Percentiles rank a stretch among this genome's conserved stretches.
Conservation (phyloP, 139 green algal genomes). For the Mychonastes homosphaera region DNA sequence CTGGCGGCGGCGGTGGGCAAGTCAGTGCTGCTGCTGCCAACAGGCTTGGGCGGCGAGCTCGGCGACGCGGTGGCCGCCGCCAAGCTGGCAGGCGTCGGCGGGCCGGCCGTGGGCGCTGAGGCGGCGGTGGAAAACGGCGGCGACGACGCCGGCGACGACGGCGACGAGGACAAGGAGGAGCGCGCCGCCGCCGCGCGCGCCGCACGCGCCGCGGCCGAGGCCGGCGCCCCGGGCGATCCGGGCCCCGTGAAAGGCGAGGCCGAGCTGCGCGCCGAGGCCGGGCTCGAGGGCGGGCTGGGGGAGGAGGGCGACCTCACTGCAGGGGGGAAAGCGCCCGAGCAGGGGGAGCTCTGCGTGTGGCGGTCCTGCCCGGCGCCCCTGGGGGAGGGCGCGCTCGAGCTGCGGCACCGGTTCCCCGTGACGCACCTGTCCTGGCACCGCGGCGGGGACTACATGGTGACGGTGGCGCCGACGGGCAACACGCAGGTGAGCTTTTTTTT, state of each 20-base stretch:
- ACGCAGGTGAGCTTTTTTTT: constrained; percentile 59
- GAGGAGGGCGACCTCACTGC: background rate
- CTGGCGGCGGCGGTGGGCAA: constrained; percentile 38
- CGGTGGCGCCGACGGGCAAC: constrained; percentile 62
- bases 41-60: constrained; percentile 25
- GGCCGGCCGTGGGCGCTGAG: background rate
- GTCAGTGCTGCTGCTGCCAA: constrained; percentile 46
- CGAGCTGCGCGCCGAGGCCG: constrained; percentile 11
- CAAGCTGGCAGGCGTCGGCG: background rate
- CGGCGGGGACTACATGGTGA: constrained; percentile 86
- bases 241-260: constrained; percentile 12
- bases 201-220: background rate
- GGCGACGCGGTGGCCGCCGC: constrained; percentile 17
- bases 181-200: too few relatives aligned
- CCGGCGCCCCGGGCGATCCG: background rate
- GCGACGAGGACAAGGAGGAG: too few relatives aligned
- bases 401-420: constrained; percentile 35
- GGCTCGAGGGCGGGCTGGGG: background rate
- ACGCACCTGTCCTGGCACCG: constrained; percentile 71
- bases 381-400: constrained; percentile 20
- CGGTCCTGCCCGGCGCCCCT: constrained; percentile 1
- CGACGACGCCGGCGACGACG: constrained; percentile 1
- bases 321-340: too few relatives aligned
- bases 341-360: too few relatives aligned
- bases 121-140: background rate